Percentiles rank a stretch among this genome's conserved stretches.
phyloP scores from a whole-genome alignment of 2,329 filamentous ascomycete genomes.

The Calonectria hawksworthii region DNA sequence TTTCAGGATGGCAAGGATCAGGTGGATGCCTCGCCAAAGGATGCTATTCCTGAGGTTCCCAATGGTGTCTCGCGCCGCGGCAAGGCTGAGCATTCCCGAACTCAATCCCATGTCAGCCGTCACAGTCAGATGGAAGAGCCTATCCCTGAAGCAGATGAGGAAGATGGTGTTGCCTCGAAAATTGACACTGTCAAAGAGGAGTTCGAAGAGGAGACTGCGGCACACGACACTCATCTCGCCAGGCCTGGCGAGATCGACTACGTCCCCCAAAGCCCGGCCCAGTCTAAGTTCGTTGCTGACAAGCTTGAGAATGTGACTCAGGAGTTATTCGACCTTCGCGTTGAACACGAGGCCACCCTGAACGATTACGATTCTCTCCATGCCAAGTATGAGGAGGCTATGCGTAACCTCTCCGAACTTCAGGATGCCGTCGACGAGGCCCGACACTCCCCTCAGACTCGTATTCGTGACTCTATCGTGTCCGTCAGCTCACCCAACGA shows the following conservation, averaged over 20 bases:
- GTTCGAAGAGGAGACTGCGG: constrained; percentile 38
- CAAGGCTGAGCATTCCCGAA: constrained; percentile 66
- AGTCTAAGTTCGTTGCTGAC: constrained; percentile 88
- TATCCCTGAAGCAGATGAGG: constrained; percentile 68
- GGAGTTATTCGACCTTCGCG: constrained; percentile 89
- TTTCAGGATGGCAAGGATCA: constrained; percentile 72
- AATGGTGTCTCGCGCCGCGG: constrained; percentile 60
- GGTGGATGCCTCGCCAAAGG: constrained; percentile 41
- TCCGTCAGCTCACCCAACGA: constrained; percentile 65
- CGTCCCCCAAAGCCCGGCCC: constrained; percentile 77
- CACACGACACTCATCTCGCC: constrained; percentile 25
- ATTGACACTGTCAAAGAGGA: constrained; percentile 54
- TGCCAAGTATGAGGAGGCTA: constrained; percentile 90
- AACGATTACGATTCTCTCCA: constrained; percentile 86
- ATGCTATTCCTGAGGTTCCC: constrained; percentile 48
- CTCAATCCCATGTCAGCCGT: constrained; percentile 67
- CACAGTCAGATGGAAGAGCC: constrained; percentile 67
- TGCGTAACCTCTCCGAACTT: constrained; percentile 85
- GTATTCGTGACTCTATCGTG: constrained; percentile 68
- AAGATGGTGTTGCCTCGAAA: constrained; percentile 47
- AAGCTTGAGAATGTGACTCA: constrained; percentile 93
- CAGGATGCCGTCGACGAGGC: constrained; percentile 89
- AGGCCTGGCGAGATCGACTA: constrained; percentile 30
- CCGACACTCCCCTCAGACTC: constrained; percentile 68
- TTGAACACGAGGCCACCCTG: constrained; percentile 89